These are phyloP conservation scores for Fusarium sp. DNA, from an alignment of 2,329 filamentous ascomycete species.

Conservation along the genomic window DNA sequence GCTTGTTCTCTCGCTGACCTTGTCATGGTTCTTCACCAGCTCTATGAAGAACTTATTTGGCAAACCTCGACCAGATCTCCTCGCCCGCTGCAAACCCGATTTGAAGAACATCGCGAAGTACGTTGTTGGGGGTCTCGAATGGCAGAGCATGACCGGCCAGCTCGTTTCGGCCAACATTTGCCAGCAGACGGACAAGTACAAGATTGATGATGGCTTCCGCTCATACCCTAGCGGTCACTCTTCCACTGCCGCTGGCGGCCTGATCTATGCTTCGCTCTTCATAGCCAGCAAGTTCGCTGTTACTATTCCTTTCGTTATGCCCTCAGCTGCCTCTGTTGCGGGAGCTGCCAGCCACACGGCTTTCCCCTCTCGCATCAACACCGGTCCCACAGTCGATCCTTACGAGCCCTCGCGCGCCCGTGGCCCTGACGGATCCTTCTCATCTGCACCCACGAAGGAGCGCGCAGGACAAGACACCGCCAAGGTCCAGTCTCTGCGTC, in stretches of 20 bases:
- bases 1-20: slow-evolving; percentile 77
- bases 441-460: slow-evolving; percentile 45
- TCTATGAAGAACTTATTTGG: slow-evolving; percentile 84
- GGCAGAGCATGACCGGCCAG: slow-evolving; percentile 68
- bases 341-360: slow-evolving; percentile 74
- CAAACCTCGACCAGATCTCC: slow-evolving; percentile 82
- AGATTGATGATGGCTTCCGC: slow-evolving; percentile 84
- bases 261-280: slow-evolving; percentile 89
- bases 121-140: slow-evolving; percentile 72
- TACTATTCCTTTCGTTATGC: slow-evolving; percentile 76
- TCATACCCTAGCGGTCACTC: slow-evolving; percentile 73
- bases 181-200: slow-evolving; percentile 69
- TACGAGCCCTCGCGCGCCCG: slow-evolving; percentile 52
- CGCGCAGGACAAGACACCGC: slow-evolving; percentile 49
- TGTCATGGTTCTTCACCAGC: slow-evolving; percentile 84
- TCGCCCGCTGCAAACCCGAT: slow-evolving; percentile 84
- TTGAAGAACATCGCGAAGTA: slow-evolving; percentile 70
- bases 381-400: slow-evolving; percentile 52
- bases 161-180: slow-evolving; percentile 85
- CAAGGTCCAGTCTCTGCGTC: slow-evolving; percentile 62
- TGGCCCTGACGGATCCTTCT: slow-evolving; percentile 36
- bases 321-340: slow-evolving; percentile 59
- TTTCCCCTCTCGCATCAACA: slow-evolving; percentile 76
- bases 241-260: slow-evolving; percentile 80
- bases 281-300: slow-evolving; percentile 86